Percentiles rank a stretch among this genome's conserved stretches.
These are phyloP conservation scores for Daldinia loculata DNA, from an alignment of 495 filamentous ascomycete species.

Conservation along the genomic window DNA sequence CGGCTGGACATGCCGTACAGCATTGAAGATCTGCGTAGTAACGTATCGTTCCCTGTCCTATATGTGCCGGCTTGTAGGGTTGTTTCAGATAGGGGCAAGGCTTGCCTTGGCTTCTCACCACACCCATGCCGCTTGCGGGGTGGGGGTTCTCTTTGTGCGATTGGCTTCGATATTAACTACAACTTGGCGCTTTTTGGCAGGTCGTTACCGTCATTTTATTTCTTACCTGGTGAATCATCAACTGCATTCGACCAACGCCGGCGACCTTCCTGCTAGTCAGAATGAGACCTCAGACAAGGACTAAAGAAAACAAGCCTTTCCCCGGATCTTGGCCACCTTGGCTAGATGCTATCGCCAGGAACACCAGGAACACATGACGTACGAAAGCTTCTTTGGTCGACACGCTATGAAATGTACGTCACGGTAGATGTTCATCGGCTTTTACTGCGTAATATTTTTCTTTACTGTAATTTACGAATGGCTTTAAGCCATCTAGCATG, in stretches of 20 bases:
- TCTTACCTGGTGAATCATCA: constrained; percentile 20
- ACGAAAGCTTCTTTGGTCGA: neutral
- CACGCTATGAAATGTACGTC: neutral
- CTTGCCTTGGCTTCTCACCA: constrained; percentile 3
- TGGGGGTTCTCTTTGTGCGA: constrained; percentile 6
- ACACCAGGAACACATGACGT: constrained; percentile 24
- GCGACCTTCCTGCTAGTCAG: neutral
- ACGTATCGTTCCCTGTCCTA: constrained; percentile 19
- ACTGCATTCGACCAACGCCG: neutral
- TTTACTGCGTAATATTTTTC: neutral
- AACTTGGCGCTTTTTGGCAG: constrained; percentile 42
- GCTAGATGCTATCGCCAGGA: constrained; percentile 7
- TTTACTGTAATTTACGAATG: neutral
- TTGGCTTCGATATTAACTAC: constrained; percentile 13
- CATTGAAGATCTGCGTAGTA: constrained; percentile 32
- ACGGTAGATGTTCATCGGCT: constrained; percentile 5
- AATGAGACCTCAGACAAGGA: constrained; percentile 29
- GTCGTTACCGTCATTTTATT: constrained; percentile 18
- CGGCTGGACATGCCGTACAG: constrained; percentile 39
- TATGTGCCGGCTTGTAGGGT: constrained; percentile 21
- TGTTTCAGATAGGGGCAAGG: constrained; percentile 36
- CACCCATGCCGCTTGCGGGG: constrained; percentile 19
- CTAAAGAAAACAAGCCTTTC: constrained; percentile 39
- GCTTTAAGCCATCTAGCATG: neutral
- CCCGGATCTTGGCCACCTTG: constrained; percentile 41